Percentiles rank a stretch among this genome's conserved stretches.
Conservation (phyloP, 2,329 filamentous ascomycete genomes). For the Alternaria sp. region DNA sequence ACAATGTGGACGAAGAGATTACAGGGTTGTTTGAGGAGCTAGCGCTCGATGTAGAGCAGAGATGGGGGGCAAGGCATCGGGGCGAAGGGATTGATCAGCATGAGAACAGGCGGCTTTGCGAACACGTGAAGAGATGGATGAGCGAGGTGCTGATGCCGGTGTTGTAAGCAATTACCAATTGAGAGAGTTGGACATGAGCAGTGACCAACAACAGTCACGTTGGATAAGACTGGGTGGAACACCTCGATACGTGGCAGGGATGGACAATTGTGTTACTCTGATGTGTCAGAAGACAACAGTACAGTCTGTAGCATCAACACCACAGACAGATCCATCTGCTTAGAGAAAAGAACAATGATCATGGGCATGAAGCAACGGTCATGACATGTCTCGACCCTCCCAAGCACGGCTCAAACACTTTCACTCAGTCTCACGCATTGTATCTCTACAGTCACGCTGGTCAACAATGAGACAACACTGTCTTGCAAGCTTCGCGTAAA, state of each 20-base stretch:
- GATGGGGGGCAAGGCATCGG: slow-evolving; percentile 19
- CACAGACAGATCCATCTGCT: not conserved
- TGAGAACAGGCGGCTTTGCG: slow-evolving; percentile 14
- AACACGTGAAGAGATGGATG: slow-evolving; percentile 29
- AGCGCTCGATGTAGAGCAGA: slow-evolving; percentile 21
- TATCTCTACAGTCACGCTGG: not conserved
- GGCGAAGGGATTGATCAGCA: slow-evolving; percentile 18
- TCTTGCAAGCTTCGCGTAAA: not conserved
- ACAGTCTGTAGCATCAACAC: not conserved
- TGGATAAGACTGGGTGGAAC: not conserved
- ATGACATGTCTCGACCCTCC: not conserved
- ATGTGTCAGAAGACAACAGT: not conserved
- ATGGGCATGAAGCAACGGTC: not conserved
- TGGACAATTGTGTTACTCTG: not conserved
- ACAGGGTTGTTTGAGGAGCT: slow-evolving; percentile 37
- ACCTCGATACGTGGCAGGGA: not conserved
- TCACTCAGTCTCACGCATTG: not conserved
- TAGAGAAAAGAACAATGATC: not conserved
- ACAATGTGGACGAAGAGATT: slow-evolving; percentile 32
- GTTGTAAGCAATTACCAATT: slow-evolving; percentile 16
- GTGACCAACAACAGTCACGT: not conserved
- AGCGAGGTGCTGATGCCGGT: slow-evolving; percentile 35
- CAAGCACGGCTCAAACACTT: not conserved
- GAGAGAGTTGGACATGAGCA: not conserved
- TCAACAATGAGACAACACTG: not conserved